Evolutionary conservation across 2,329 filamentous ascomycete genomes (phyloP).

Genomic region (Paecilomyces formosus): DNA sequence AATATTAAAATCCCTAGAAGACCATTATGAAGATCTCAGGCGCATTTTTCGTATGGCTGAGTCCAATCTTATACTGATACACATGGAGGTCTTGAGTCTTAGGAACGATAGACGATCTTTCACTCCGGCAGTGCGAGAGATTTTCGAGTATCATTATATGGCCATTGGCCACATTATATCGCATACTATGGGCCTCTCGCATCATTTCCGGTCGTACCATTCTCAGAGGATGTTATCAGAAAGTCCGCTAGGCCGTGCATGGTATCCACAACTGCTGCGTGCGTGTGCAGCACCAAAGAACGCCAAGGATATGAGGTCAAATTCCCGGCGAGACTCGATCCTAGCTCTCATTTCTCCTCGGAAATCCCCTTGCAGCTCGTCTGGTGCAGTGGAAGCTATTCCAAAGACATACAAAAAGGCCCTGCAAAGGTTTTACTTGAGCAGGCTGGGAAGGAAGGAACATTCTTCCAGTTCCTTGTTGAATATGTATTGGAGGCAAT

Average conservation of each 20-base stretch:
- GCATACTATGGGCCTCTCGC: background rate
- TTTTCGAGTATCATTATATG: background rate
- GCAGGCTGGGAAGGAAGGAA: background rate
- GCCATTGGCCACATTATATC: background rate
- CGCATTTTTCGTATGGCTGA: background rate
- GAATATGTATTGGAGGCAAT: conserved; percentile 19
- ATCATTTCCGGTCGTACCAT: background rate
- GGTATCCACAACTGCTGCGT: background rate
- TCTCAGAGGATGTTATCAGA: background rate
- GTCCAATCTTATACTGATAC: background rate
- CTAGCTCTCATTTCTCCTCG: background rate
- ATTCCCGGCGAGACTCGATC: background rate
- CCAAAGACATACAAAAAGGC: background rate
- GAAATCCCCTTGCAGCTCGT: background rate
- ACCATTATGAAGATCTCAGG: conserved; percentile 7
- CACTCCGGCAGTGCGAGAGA: background rate
- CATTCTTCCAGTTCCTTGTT: conserved; percentile 3
- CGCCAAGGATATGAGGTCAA: background rate
- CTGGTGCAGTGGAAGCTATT: background rate
- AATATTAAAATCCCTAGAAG: background rate
- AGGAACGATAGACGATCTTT: background rate
- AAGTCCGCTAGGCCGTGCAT: background rate
- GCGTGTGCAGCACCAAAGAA: background rate
- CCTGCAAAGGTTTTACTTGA: conserved; percentile 3
- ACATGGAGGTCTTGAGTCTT: background rate